Evolutionary conservation across 164 flowering plant genomes (phyloP).

Genomic region (Berberis thunbergii): DNA sequence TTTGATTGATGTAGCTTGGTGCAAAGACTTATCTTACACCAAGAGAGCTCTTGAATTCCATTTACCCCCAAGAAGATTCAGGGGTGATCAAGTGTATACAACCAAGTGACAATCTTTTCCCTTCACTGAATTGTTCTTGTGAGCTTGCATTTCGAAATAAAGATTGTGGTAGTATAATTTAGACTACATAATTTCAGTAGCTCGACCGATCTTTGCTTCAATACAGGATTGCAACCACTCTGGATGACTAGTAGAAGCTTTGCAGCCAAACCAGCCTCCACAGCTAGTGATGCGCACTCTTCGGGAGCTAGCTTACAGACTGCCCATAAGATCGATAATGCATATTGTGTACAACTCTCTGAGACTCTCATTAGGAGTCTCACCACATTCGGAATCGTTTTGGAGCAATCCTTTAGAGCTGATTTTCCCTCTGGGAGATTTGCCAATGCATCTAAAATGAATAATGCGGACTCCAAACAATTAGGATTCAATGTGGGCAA

Average conservation of each 20-base stretch:
- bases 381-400: slow-evolving; percentile 59
- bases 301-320: slow-evolving; percentile 67
- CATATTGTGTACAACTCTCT: slow-evolving; percentile 65
- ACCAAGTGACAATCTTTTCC: slow-evolving; percentile 4
- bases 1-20: background rate
- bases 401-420: slow-evolving; percentile 56
- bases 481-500: slow-evolving; percentile 52
- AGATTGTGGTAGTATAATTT: slow-evolving; percentile 64
- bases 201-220: slow-evolving; percentile 79
- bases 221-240: slow-evolving; percentile 66
- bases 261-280: slow-evolving; percentile 82
- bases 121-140: slow-evolving; percentile 78
- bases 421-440: slow-evolving; percentile 44
- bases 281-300: slow-evolving; percentile 67
- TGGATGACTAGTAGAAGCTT: slow-evolving; percentile 87
- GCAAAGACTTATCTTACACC: background rate
- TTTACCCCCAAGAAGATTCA: slow-evolving; percentile 3
- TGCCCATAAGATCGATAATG: slow-evolving; percentile 68
- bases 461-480: slow-evolving; percentile 60
- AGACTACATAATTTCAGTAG: slow-evolving; percentile 77
- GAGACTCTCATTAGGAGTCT: slow-evolving; percentile 70
- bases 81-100: slow-evolving; percentile 2
- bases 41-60: slow-evolving; percentile 1
- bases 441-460: slow-evolving; percentile 44
- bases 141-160: slow-evolving; percentile 93